Base-by-base conservation (phyloP, 345 rosid species). In the Laguncularia racemosa region DNA sequence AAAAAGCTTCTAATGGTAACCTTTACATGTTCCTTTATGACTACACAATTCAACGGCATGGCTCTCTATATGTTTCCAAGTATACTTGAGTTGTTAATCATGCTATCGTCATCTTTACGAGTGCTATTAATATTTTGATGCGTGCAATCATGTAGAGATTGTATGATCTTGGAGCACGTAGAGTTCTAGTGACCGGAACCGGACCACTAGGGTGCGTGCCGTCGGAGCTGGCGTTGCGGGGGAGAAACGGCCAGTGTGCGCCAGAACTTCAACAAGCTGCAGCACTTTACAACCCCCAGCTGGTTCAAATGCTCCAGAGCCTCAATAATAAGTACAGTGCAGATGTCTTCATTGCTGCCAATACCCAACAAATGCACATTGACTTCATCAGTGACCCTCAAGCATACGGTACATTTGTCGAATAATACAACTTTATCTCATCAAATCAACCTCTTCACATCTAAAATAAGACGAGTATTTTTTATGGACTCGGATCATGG, bases 141-240 rank as follows among this genome's bases (percentile, higher is more conserved):
- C 46, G 43, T 9, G 8, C 2, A 4, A 38, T 17, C 4, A 3
- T 60, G 33, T 74, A 86, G 97, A 84, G 79, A 56, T 21, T 81
- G 26, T 62, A 79, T 57, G 72, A 76, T 13, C 65, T 91, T 28
- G 96, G 98, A 57, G 98, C 86, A 16, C 65, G 92, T 16, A 77
- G 86, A 73, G 92, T 91, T 47, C 53, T 91, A 44, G 98, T 91
- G 79, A 88, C 92, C 0, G 98, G 96, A 12, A 82, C 89, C 0
- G 95, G 98, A 49, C 98, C 95, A 12, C 4, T 91, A 60, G 96
- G 95, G 0, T 91, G 98, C 56, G 92, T 75, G 20, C 98, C 95
- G 0, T 83, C 92, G 0, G 98, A 88, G 52, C 56, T 78, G 47
- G 96, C 85, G 3, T 40, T 61, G 71, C 58, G 92, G 59, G 52